phyloP scores from a whole-genome alignment of 352 stramenopile genomes.

The Globisporangium apiculatum region DNA sequence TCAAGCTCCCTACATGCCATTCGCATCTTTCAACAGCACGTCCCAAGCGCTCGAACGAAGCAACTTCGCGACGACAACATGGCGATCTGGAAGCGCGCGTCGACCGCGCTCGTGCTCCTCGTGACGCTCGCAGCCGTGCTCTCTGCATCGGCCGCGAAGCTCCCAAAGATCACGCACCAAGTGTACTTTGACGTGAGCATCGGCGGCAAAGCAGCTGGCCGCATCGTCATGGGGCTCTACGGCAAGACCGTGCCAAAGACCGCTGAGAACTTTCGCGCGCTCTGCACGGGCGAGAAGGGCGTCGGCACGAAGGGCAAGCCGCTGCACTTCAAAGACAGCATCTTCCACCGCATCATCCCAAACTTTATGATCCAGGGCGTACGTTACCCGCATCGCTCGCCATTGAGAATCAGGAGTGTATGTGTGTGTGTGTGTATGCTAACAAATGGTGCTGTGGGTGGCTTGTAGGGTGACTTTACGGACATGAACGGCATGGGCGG shows the following conservation, averaged over 20 bases:
- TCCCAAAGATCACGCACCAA: slow-evolving; percentile 83
- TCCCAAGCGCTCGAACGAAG: neutral
- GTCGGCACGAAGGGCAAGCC: slow-evolving; percentile 17
- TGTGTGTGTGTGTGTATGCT: neutral
- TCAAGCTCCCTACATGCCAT: too few relatives aligned
- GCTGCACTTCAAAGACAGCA: too few relatives aligned
- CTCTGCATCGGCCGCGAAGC: slow-evolving; percentile 23
- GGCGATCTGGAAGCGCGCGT: slow-evolving; percentile 41
- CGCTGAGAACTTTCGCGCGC: slow-evolving; percentile 47
- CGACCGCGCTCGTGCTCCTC: slow-evolving; percentile 31
- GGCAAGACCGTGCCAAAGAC: slow-evolving; percentile 76
- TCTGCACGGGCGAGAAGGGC: slow-evolving; percentile 53
- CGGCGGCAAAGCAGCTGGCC: slow-evolving; percentile 72
- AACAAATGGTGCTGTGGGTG: too few relatives aligned
- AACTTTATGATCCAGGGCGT: slow-evolving; percentile 89
- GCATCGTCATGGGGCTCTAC: slow-evolving; percentile 83
- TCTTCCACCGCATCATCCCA: slow-evolving; percentile 91
- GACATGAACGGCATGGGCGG: slow-evolving; percentile 86
- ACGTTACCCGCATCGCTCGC: slow-evolving; percentile 10
- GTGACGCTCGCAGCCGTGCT: slow-evolving; percentile 20
- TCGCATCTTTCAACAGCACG: neutral
- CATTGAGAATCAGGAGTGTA: neutral
- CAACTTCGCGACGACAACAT: slow-evolving; percentile 16
- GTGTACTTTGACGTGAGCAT: slow-evolving; percentile 97
- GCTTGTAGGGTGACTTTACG: too few relatives aligned